These are phyloP conservation scores for Umbilicus rupestris DNA, from an alignment of 164 flowering plant species.

Conservation along the genomic window DNA sequence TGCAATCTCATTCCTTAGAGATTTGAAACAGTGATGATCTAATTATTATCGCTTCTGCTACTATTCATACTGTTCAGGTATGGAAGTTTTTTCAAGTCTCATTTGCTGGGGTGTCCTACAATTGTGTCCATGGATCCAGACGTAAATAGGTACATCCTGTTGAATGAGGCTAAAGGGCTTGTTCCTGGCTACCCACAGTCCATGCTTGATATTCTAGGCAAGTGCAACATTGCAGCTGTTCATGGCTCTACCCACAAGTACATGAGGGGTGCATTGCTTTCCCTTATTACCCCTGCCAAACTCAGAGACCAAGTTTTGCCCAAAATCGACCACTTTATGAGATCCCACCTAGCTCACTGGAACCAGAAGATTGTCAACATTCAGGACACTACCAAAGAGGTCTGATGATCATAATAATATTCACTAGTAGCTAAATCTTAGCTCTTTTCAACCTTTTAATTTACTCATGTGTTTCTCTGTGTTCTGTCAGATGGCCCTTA, in stretches of 20 bases:
- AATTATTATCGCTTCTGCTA: too few relatives aligned
- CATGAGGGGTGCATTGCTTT: constrained; percentile 80
- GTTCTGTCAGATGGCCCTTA: constrained; percentile 70
- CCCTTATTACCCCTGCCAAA: constrained; percentile 58
- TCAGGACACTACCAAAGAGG: constrained; percentile 89
- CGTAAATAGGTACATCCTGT: constrained; percentile 70
- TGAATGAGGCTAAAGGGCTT: constrained; percentile 85
- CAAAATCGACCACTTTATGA: constrained; percentile 74
- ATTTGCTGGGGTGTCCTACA: constrained; percentile 83
- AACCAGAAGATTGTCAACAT: constrained; percentile 48
- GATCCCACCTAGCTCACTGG: constrained; percentile 65
- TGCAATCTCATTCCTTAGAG: not conserved
- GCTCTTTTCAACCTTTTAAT: too few relatives aligned
- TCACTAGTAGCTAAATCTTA: too few relatives aligned
- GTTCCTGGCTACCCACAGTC: constrained; percentile 96
- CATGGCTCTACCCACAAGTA: constrained; percentile 67
- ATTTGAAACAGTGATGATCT: too few relatives aligned
- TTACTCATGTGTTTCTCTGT: constrained; percentile 11
- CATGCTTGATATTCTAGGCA: constrained; percentile 80
- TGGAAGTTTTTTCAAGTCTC: constrained; percentile 86
- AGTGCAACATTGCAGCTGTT: constrained; percentile 83
- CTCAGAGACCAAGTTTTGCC: constrained; percentile 66
- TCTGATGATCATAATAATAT: too few relatives aligned
- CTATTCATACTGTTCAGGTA: constrained; percentile 54
- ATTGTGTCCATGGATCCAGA: constrained; percentile 94